These are phyloP conservation scores for Anthracocystis panici-leucophaei DNA, from an alignment of 1,284 basidiomycete genomes.

Conservation along the genomic window DNA sequence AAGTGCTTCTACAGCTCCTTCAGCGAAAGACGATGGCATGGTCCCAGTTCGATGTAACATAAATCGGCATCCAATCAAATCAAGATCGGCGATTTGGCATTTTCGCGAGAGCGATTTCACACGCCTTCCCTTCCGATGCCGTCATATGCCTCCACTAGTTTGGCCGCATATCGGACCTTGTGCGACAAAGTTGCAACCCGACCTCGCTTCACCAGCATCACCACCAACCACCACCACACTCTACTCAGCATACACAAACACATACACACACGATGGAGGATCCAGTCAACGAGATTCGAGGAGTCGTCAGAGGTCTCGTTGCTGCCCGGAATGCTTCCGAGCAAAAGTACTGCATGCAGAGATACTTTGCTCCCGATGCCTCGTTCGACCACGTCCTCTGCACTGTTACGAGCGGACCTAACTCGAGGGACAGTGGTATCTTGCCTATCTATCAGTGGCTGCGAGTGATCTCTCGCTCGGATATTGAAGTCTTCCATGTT, in stretches of 20 bases:
- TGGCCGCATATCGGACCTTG: not conserved
- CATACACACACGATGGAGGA: constrained; percentile 58
- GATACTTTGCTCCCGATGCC: constrained; percentile 62
- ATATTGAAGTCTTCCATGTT: constrained; percentile 58
- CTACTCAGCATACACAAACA: constrained; percentile 1
- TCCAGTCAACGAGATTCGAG: constrained; percentile 58
- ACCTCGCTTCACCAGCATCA: not conserved
- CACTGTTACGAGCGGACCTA: constrained; percentile 53
- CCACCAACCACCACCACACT: constrained; percentile 1
- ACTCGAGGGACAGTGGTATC: constrained; percentile 62
- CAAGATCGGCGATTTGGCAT: too few species aligned
- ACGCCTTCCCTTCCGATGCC: not conserved
- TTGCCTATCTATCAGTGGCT: constrained; percentile 68
- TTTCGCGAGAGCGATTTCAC: not conserved
- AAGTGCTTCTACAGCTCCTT: too few species aligned
- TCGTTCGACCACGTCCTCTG: constrained; percentile 67
- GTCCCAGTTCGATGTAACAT: too few species aligned
- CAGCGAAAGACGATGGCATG: too few species aligned
- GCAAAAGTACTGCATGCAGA: constrained; percentile 59
- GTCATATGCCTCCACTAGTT: constrained; percentile 2
- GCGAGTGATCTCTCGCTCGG: constrained; percentile 57
- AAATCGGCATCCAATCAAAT: too few species aligned
- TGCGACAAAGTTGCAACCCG: not conserved
- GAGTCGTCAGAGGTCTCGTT: constrained; percentile 65
- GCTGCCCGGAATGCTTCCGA: constrained; percentile 58